Evolutionary conservation across 2,329 filamentous ascomycete genomes (phyloP), one percentile per base, ranked within the genome.

Genomic region (Ceratocystis colombiana): DNA sequence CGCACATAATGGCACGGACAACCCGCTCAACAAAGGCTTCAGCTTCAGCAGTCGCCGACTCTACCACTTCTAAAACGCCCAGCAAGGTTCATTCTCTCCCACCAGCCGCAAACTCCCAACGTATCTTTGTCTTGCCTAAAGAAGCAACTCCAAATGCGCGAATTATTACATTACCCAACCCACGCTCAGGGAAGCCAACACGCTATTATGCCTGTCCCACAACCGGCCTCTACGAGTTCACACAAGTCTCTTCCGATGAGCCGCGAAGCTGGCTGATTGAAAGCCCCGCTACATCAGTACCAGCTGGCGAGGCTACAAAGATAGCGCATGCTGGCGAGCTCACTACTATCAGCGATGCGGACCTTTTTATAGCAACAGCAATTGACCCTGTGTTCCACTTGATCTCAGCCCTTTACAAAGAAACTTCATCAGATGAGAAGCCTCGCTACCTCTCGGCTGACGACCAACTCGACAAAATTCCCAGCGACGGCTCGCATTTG

Each of bases 321-420:
- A 63, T 4, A 53, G 25, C 53, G 17, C 25, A 15, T 53, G 0
- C 15, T 44, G 22, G 50, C 20, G 30, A 61, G 10, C 37, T 68
- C 37, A 64, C 66, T 5, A 68, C 64, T n/a, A 45, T 68, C 28
- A 44, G 37, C 28, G 81, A 80, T 55, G 85, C 90, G 44, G 85
- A 91, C 68, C 77, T 97, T n/a, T 88, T 88, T 71, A 76, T 97
- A 68, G 90, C 93, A 7, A 96, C 94, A 1, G 83, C 85, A 1
- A 79, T 96, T 65, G 94, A 99, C 74, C 82, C 89, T 4, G 73
- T 96, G 2, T 97, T 97, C 76, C 79, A 97, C 63, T 73, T 96
- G 2, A 78, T 97, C 1, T 88, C 93, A 0, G 82, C 86, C 3
- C 80, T 97, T 1, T 76, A 78, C 1, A 71, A 76, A 44, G 64